A percentile compares a stretch with the other conserved stretches of the same genome.
These are phyloP conservation scores for Aotearoamyces nothofagi DNA, from an alignment of 2,329 filamentous ascomycete genomes.

Conservation along the genomic window DNA sequence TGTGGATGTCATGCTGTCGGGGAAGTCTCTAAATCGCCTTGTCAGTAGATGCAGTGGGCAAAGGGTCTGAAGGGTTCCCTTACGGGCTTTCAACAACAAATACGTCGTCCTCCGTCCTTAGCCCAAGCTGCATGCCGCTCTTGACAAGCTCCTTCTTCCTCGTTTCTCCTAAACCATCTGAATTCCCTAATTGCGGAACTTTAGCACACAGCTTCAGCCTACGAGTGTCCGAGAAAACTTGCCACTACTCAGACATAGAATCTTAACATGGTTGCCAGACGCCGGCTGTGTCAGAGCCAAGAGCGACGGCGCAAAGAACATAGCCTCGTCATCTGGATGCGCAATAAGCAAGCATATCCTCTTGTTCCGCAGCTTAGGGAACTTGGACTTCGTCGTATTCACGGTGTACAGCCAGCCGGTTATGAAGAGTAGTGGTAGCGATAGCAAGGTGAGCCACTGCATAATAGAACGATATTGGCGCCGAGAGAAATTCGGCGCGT, in stretches of 20 bases:
- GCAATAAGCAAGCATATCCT: conserved; percentile 86
- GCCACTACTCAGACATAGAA: conserved; percentile 83
- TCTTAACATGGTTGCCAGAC: conserved; percentile 81
- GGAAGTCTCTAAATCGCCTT: conserved; percentile 54
- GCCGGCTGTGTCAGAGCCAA: conserved; percentile 69
- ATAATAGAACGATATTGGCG: too few relatives aligned
- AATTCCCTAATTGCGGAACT: conserved; percentile 50
- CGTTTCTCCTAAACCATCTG: conserved; percentile 72
- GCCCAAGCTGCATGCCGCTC: conserved; percentile 62
- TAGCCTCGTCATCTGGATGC: conserved; percentile 96
- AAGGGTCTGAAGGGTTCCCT: conserved; percentile 19
- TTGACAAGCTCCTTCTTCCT: conserved; percentile 72
- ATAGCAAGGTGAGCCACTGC: conserved; percentile 14
- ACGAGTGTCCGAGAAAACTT: too few relatives aligned
- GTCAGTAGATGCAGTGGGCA: too few relatives aligned
- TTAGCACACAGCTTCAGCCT: too few relatives aligned
- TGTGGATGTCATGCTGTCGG: conserved; percentile 69
- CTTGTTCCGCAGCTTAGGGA: conserved; percentile 63
- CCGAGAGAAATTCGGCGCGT: too few relatives aligned
- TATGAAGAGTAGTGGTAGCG: conserved; percentile 24
- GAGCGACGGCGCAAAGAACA: conserved; percentile 93
- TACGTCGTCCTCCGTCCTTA: conserved; percentile 63
- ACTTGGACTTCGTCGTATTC: conserved; percentile 24
- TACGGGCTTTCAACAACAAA: conserved; percentile 71
- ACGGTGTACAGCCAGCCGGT: conserved; percentile 21